Base-by-base conservation (phyloP, 208 protist genomes). In the Phytomonas sp. region DNA sequence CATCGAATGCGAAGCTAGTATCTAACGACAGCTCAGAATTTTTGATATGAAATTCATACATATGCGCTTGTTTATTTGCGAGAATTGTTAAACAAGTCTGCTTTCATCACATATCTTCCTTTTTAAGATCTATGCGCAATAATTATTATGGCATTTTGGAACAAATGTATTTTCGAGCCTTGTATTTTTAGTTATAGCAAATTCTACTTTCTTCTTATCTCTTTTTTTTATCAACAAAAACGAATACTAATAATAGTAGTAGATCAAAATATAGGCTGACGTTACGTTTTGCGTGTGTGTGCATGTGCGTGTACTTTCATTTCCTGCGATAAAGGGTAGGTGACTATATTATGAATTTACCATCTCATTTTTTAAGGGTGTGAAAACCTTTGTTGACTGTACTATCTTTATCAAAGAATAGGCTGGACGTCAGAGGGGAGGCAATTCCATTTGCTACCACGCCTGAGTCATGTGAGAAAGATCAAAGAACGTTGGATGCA, bases 391-490 rank as follows among this genome's bases (percentile, higher is more conserved):
- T 65, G 62, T 60, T 6, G 12, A 49, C 14, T 3, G 40, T 49
- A 49, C 40, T 49, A 49, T 49, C 40, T 49, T 12, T 49, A 3
- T 19, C 14, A 16, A 49, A 16, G 40, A 12, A 49, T 49, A 16
- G 40, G 6, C 40, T 49, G 40, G 19, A 19, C 12, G 40, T 49
- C 40, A 49, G 14, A 49, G 12, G 12, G 40, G 40, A 49, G 40
- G 40, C 40, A 12, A 49, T 49, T 49, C 40, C 40, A 49, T 49
- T 49, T 12, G 40, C 14, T 49, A 19, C 40, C 40, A 49, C 14
- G 40, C 84, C 83, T 89, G 88, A 93, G 88, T 93, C 88, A 93
- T 86, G 81, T 89, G 85, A 93, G 85, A 91, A 80, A 93, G 87
- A 93, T 75, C 19, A 16, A 19, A 49, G 3, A 49, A 19, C 40